Base-by-base conservation (phyloP, 371 early-diverging fungal genomes). In the Entomophthora muscae region DNA sequence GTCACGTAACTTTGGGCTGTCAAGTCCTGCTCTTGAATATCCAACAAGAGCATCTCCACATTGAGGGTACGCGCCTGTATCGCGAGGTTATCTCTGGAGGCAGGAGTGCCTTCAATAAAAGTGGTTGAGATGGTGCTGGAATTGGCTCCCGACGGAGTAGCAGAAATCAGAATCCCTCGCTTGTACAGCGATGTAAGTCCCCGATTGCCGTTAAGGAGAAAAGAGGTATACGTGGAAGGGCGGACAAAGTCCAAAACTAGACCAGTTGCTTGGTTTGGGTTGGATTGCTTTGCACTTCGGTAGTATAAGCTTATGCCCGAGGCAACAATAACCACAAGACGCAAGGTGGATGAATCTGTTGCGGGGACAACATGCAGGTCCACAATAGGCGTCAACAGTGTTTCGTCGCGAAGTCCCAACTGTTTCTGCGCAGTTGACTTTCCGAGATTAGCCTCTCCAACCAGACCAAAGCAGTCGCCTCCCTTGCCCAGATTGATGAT, bases 221-320 rank as follows among this genome's bases (percentile, higher is more conserved):
- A 24, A 12, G 28, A 24, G 28, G 22, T 21, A 21, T n/a, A 26
- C 10, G 24, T n/a, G 28, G 55, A 27, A 5, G 55, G 55, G 28
- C 55, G 55, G 55, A 21, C 55, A 55, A 27, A 24, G 28, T 24
- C 22, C 24, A 24, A 55, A 3, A 24, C 55, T 5, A 55, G 22
- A 3, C 55, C 55, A 10, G 55, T 55, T 55, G 55, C 55, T 26
- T 10, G 28, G 26, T 27, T 26, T 3, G 28, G 28, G 24, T 24
- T 55, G 55, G 22, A 55, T n/a, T n/a, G 24, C 28, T 55, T 55
- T 24, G 24, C 28, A 55, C 55, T 55, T 21, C 28, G 3, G 55
- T 55, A 55, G 55, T 55, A 42, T 42, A 55, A 21, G 21, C 28
- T 27, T n/a, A 55, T n/a, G 26, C 55, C 55, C 28, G 55, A 55